Conservation (phyloP, 768 basidiomycete genomes). For the Cystobasidium tubakii region DNA sequence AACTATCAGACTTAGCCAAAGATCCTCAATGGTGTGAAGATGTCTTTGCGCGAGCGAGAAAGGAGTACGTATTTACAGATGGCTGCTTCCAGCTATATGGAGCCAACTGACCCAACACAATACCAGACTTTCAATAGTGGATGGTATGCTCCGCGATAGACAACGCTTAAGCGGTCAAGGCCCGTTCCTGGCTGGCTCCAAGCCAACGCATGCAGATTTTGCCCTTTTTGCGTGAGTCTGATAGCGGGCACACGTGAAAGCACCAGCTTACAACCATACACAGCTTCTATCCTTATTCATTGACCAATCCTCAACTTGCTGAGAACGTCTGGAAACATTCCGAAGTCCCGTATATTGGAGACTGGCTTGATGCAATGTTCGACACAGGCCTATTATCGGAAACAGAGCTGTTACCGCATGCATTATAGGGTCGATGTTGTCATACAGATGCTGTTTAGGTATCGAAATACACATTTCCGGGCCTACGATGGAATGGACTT, state of each 20-base stretch:
- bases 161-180: neutral
- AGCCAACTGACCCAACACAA: no score
- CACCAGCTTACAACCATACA: neutral
- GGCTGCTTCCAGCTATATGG: no score
- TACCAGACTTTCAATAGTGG: neutral
- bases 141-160: neutral
- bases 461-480: no score
- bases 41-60: neutral
- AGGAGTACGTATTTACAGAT: neutral
- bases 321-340: slow-evolving; percentile 6
- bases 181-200: neutral
- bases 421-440: no score
- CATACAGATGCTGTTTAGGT: no score
- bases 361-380: neutral
- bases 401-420: neutral
- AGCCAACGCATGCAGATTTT: slow-evolving; percentile 11
- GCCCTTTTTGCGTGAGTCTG: neutral
- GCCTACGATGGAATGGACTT: no score
- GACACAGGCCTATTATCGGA: neutral
- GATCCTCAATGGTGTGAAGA: slow-evolving; percentile 3
- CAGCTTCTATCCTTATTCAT: slow-evolving; percentile 6
- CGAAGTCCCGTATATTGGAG: neutral
- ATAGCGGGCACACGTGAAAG: neutral
- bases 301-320: neutral
- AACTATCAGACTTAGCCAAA: neutral